Evolutionary conservation across 2,329 filamentous ascomycete genomes (phyloP), one percentile per base, ranked within the genome.

Genomic region (Elsinoe arachidis): DNA sequence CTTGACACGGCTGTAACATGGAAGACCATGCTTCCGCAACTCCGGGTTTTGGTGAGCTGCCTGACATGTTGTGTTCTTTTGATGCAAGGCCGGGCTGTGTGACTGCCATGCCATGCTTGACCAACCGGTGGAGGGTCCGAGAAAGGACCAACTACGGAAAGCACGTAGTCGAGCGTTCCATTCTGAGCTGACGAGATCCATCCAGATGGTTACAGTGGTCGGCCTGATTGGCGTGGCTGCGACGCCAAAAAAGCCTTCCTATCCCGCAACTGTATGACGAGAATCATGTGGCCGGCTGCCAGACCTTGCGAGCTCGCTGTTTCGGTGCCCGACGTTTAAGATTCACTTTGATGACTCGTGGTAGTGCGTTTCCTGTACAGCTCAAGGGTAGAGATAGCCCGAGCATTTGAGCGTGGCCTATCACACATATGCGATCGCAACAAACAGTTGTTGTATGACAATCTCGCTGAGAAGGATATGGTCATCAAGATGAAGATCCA

Each of bases 1-100:
- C 49, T 51, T 23, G 26, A 26, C 46, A 51, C 46, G 46, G 46
- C 46, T 51, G 41, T 46, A 30, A 46, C 41, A 51, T 34, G 26
- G 49, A 53, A 38, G 49, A 37, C 26, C 49, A 15, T 34, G 12
- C 46, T 37, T 51, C 46, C 46, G 46, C 34, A 12, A 10, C 15
- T 35, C 46, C 46, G 34, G 21, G n/a, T 51, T 30, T 9, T 30
- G 26, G 26, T 30, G 26, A 30, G 26, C 26, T 30, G 26, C 26
- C 26, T 30, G 9, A 30, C 26, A 30, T 30, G 9, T 30, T 4
- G 26, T 23, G 41, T 46, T 46, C 19, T 19, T 46, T 26, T 46
- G 12, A 11, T 26, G 14, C 19, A 23, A 26, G 41, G 19, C 17
- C 41, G 41, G 41, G 21, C 41, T 46, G 21, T 17, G 39, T 46